A percentile compares a stretch with the other conserved stretches of the same genome.
These are phyloP conservation scores for Tylopilus sp. DNA, from an alignment of 1,284 basidiomycete species.

Conservation along the genomic window DNA sequence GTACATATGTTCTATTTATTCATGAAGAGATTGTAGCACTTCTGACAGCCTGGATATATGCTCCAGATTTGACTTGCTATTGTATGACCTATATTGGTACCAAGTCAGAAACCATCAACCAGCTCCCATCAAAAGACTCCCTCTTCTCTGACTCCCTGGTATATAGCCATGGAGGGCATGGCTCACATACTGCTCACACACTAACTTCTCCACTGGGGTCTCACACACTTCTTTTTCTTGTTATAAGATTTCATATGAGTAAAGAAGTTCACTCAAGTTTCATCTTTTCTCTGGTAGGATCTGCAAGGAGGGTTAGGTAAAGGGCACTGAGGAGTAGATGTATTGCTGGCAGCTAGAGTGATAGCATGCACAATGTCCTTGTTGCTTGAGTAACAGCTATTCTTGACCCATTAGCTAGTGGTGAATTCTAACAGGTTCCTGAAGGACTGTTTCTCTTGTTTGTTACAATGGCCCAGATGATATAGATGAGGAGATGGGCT, in stretches of 20 bases:
- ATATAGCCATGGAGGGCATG: neutral
- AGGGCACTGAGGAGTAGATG: neutral
- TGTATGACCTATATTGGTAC: neutral
- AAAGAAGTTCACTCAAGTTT: conserved; percentile 10
- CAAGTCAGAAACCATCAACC: neutral
- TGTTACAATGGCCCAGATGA: neutral
- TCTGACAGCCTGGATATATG: neutral
- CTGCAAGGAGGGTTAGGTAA: neutral
- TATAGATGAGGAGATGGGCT: neutral
- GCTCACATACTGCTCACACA: neutral
- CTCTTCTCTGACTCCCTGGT: conserved; percentile 2
- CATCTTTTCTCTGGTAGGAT: neutral
- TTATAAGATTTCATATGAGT: neutral
- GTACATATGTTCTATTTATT: conserved; percentile 12
- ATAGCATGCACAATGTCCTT: neutral
- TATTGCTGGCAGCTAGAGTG: neutral
- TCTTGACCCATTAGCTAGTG: neutral
- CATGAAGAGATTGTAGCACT: neutral
- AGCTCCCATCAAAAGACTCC: conserved; percentile 8
- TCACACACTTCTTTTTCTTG: neutral
- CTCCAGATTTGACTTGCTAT: neutral
- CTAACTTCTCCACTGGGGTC: neutral
- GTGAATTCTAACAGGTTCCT: neutral
- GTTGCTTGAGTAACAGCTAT: neutral
- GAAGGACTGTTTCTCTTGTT: neutral